Evolutionary conservation across 2,329 filamentous ascomycete genomes (phyloP).

Genomic region (Pseudocercospora musae): DNA sequence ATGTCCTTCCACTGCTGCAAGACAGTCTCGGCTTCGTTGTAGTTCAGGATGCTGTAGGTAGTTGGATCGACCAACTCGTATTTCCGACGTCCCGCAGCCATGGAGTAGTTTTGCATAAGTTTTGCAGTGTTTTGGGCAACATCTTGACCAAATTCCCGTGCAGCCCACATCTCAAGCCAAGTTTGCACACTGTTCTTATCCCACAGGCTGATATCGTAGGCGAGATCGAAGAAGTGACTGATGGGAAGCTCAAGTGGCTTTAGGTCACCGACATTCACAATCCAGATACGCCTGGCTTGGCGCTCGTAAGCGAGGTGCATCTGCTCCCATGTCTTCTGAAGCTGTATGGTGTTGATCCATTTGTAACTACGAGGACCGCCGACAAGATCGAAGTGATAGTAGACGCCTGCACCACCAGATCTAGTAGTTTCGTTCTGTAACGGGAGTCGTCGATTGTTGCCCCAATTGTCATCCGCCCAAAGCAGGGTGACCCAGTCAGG

Average conservation of each 20-base stretch:
- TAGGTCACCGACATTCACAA: neutral
- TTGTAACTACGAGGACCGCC: neutral
- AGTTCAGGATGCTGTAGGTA: constrained; percentile 61
- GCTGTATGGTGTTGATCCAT: neutral
- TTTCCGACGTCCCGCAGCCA: neutral
- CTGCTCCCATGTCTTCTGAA: neutral
- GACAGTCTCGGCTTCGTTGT: constrained; percentile 60
- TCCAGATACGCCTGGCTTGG: neutral
- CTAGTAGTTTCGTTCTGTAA: neutral
- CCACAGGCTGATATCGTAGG: neutral
- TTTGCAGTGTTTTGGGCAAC: neutral
- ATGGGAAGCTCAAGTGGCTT: neutral
- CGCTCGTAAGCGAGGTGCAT: neutral
- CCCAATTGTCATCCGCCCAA: neutral
- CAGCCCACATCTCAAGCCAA: neutral
- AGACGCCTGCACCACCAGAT: neutral
- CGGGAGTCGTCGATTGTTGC: neutral
- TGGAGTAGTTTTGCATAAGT: neutral
- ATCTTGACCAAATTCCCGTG: neutral
- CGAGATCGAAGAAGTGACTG: neutral
- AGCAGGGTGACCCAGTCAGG: neutral
- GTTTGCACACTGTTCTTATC: neutral
- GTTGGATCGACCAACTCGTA: constrained; percentile 57
- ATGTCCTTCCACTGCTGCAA: constrained; percentile 56
- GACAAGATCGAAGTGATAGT: neutral